A percentile compares a stretch with the other conserved stretches of the same genome.
These are phyloP conservation scores for Adansonia rubrostipa DNA, from an alignment of 441 rosid species.

Conservation along the genomic window DNA sequence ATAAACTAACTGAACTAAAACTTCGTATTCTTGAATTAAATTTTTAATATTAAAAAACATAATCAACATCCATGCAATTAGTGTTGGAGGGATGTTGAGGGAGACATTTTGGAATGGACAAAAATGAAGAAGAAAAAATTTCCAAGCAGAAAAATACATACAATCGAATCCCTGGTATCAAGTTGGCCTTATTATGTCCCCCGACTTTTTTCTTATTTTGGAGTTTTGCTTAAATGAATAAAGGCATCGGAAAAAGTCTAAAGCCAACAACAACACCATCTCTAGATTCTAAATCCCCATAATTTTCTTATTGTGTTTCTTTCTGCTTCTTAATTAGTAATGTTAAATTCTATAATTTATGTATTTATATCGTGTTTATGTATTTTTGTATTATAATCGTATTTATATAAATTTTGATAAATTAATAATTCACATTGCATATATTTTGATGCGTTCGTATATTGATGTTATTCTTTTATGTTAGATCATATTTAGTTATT, in stretches of 20 bases:
- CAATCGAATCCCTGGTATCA: conserved; percentile 30
- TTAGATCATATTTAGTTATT: too few species aligned
- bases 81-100: not conserved
- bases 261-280: not conserved
- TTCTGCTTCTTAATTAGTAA: not conserved
- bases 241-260: not conserved
- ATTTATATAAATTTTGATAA: too few species aligned
- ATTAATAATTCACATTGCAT: too few species aligned
- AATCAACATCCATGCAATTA: not conserved
- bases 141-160: conserved; percentile 36
- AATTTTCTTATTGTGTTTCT: not conserved
- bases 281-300: not conserved
- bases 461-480: too few species aligned
- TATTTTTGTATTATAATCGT: too few species aligned
- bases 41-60: not conserved
- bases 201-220: conserved; percentile 11
- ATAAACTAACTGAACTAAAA: too few species aligned
- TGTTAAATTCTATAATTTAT: too few species aligned
- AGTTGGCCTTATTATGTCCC: conserved; percentile 31
- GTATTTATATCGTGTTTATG: too few species aligned
- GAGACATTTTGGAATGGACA: not conserved
- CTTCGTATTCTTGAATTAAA: too few species aligned
- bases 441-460: too few species aligned
- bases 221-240: conserved; percentile 6
- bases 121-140: not conserved